A percentile compares a stretch with the other conserved stretches of the same genome.
Conservation (phyloP, 306 rosid species). For the Delonix regia region DNA sequence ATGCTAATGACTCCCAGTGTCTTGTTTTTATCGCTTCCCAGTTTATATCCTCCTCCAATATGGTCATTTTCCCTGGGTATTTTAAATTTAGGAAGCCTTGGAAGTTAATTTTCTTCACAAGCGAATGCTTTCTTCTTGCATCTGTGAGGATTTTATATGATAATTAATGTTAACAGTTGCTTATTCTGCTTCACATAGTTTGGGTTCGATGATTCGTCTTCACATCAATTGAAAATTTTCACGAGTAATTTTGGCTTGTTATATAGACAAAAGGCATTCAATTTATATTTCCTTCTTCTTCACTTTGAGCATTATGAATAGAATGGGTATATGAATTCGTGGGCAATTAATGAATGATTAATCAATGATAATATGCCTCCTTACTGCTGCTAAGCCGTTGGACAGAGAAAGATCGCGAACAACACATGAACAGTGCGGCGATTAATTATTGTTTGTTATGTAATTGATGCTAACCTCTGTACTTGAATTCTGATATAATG, state of each 20-base stretch:
- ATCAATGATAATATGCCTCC: neutral
- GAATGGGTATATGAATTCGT: constrained; percentile 1
- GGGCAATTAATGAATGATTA: neutral
- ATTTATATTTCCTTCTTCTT: neutral
- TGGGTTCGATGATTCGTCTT: constrained; percentile 31
- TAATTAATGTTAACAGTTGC: neutral
- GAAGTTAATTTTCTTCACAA: neutral
- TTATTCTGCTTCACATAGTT: constrained; percentile 5
- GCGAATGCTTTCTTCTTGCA: neutral
- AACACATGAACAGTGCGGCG: neutral
- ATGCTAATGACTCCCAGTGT: constrained; percentile 15
- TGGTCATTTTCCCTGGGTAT: neutral
- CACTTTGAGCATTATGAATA: neutral
- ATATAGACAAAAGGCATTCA: neutral
- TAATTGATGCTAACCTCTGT: neutral
- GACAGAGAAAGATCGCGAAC: neutral
- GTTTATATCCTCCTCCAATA: neutral
- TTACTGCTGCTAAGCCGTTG: neutral
- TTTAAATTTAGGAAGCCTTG: neutral
- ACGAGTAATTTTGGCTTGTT: neutral
- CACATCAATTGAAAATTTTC: neutral
- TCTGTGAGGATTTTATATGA: neutral
- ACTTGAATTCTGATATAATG: neutral
- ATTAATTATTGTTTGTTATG: neutral
- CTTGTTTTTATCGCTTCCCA: neutral